phyloP scores from a whole-genome alignment of 202 grass and related monocot species.

The Panicum hallii region DNA sequence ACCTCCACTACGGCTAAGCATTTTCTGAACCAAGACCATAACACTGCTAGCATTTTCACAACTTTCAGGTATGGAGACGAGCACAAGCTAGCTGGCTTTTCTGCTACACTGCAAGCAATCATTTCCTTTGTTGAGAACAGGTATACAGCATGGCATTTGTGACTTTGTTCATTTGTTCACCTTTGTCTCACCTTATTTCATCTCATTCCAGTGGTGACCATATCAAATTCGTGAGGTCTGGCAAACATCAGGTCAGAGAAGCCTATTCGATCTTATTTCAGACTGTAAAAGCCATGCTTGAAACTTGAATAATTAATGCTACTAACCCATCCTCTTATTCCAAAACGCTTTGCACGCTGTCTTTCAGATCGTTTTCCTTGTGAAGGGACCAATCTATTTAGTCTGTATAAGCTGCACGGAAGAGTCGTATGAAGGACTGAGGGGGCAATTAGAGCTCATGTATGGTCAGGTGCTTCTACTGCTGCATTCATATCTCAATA shows the following conservation, averaged over 20 bases:
- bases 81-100: constrained; percentile 96
- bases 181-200: neutral
- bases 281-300: neutral
- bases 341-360: constrained; percentile 1
- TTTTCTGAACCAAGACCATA: constrained; percentile 16
- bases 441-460: constrained; percentile 88
- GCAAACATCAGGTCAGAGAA: constrained; percentile 82
- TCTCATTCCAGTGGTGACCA: constrained; percentile 69
- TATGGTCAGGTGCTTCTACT: constrained; percentile 85
- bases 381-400: constrained; percentile 98
- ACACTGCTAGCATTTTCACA: neutral
- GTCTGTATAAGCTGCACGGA: constrained; percentile 97
- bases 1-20: neutral
- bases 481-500: constrained; percentile 39
- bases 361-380: constrained; percentile 94
- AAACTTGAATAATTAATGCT: neutral
- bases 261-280: neutral
- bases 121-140: constrained; percentile 98
- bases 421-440: constrained; percentile 81
- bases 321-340: neutral
- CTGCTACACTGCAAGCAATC: constrained; percentile 95
- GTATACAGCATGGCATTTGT: constrained; percentile 22
- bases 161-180: constrained; percentile 11
- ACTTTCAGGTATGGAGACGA: constrained; percentile 91
- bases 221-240: constrained; percentile 94